Evolutionary conservation across 2,329 filamentous ascomycete species (phyloP), one percentile per base, ranked within the genome.

Genomic region (Corniculantispora saksenae): DNA sequence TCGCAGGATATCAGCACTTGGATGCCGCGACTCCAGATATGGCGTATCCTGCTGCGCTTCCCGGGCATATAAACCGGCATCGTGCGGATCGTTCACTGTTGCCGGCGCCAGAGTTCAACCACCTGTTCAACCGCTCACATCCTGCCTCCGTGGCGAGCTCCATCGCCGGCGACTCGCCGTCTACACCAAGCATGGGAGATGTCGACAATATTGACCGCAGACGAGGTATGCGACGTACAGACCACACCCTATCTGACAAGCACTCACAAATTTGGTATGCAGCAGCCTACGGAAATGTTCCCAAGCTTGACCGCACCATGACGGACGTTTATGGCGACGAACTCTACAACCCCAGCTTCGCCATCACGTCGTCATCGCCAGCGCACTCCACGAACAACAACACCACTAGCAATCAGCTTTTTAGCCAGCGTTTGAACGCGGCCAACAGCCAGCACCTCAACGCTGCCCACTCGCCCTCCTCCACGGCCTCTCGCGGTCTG

Each of bases 301-400:
- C 93, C 29, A 95, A 94, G 78, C 85, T 97, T 68, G 90, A 93
- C 70, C 86, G 93, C 64, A 95, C 93, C 0, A 92, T 95, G 79
- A 94, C 93, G 21, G 93, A 96, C 73, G 85, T 92, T 58, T 94
- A 91, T 73, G 85, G 88, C 71, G 94, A 97, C 75, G 92, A 95
- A 76, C 84, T 97, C 1, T 97, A 92, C 81, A 93, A 90, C 70
- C 89, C 91, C 0, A 85, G 83, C 70, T 88, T 89, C 66, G 82
- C 81, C 40, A 82, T 89, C 72, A 85, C 85, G 0, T 83, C 86
- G 0, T 79, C 86, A 5, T 80, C 86, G 3, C 82, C 84, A 13
- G 78, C 82, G 10, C 80, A 82, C 56, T 73, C 77, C 67, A 80
- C 76, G 27, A 75, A 81, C 35, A 76, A 82, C 54, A 78, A 85